Percentiles rank a stretch among this genome's conserved stretches.
Conservation (phyloP, 1,284 basidiomycete species). For the Trichosporon coremiiforme region DNA sequence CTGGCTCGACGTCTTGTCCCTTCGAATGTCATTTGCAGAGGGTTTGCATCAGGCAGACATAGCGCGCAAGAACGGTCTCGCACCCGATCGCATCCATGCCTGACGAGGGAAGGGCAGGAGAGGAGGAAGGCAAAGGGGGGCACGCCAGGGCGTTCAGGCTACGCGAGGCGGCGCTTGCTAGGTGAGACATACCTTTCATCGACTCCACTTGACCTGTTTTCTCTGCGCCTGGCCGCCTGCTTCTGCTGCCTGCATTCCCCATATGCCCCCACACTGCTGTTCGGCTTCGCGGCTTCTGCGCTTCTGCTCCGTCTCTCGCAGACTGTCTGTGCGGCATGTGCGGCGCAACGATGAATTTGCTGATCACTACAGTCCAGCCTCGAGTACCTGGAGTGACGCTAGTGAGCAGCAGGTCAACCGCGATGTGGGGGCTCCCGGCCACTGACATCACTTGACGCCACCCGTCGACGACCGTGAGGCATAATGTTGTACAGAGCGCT, state of each 20-base stretch:
- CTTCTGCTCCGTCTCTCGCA: background rate
- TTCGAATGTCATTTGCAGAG: background rate
- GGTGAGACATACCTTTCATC: background rate
- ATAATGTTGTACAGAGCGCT: background rate
- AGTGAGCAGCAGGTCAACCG: background rate
- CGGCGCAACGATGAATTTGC: background rate
- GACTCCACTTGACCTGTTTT: background rate
- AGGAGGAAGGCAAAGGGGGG: too few relatives aligned
- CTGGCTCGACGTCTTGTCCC: background rate
- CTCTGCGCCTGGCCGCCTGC: too few relatives aligned
- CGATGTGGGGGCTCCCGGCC: background rate
- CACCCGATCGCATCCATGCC: background rate
- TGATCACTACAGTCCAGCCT: background rate
- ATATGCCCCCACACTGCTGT: too few relatives aligned
- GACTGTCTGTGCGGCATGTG: background rate
- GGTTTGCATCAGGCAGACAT: background rate
- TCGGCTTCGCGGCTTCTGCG: background rate
- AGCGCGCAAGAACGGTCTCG: background rate
- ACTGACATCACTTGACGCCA: slow-evolving; percentile 6
- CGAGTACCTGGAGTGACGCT: too few relatives aligned
- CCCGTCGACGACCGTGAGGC: background rate
- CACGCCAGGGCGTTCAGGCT: too few relatives aligned
- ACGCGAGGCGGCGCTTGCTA: too few relatives aligned
- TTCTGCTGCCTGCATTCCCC: too few relatives aligned
- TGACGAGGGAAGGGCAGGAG: too few relatives aligned